These are phyloP conservation scores for Solanum okadae DNA, from an alignment of 257 asterid genomes.

Conservation along the genomic window DNA sequence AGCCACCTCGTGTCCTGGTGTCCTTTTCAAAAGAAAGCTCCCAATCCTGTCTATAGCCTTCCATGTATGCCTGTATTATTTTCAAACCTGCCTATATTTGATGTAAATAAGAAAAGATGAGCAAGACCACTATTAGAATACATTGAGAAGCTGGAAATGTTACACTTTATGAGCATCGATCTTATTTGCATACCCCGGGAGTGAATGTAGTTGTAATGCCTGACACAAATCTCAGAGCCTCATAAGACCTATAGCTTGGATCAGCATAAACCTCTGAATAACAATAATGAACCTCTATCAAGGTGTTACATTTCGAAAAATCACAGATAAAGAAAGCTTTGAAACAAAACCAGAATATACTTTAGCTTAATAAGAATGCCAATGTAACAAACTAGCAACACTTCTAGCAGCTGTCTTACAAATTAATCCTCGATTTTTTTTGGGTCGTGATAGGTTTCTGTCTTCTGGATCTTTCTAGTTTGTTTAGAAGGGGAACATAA, in stretches of 20 bases:
- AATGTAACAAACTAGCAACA: not conserved
- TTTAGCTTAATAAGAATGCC: not conserved
- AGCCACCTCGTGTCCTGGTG: constrained; percentile 94
- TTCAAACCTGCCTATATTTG: constrained; percentile 66
- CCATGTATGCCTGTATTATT: constrained; percentile 67
- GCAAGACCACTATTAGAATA: not conserved
- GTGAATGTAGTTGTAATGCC: constrained; percentile 82
- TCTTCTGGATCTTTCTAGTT: not conserved
- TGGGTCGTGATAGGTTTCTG: not conserved
- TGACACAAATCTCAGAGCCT: constrained; percentile 66
- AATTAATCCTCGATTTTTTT: not conserved
- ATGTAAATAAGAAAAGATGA: not conserved
- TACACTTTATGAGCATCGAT: not conserved
- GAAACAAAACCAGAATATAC: not conserved
- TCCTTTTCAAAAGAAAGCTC: constrained; percentile 86
- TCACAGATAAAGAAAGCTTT: not conserved
- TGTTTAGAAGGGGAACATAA: not conserved
- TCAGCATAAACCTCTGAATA: constrained; percentile 91
- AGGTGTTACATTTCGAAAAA: not conserved
- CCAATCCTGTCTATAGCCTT: constrained; percentile 97
- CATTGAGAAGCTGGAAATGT: not conserved
- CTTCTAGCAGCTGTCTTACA: not conserved
- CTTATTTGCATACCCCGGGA: constrained; percentile 49
- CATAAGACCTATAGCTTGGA: constrained; percentile 67
- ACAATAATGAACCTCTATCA: constrained; percentile 3